Evolutionary conservation across 768 basidiomycete species (phyloP), one percentile per base, ranked within the genome.

Genomic region (Harrya chromipes): DNA sequence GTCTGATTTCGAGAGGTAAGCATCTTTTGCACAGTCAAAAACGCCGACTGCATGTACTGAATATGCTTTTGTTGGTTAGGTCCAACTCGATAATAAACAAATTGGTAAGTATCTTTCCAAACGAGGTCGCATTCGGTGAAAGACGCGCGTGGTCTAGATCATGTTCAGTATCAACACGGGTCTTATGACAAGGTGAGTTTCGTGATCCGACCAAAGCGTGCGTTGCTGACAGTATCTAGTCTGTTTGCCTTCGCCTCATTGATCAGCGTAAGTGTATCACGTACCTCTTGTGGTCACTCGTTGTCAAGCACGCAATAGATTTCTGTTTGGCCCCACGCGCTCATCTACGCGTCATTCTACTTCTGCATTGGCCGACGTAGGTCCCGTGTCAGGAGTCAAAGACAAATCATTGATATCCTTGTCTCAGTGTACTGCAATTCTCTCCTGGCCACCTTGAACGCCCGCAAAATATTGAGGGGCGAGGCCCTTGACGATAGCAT

Each of bases 261-360:
- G 24, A 68, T 82, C 23, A 76, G 77, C 20, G 80, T 77, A 46
- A 20, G 66, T 33, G 17, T 33, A 17, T 41, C 17, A 0, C 2
- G 6, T 44, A 1, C 4, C 14, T 20, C 14, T 21, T n/a, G 27
- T 12, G 13, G 27, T 11, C 20, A 9, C n/a, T n/a, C 10, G 34
- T 21, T 41, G 14, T 41, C 46, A 47, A 52, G 33, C 11, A 19
- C 41, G 17, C 2, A 4, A 31, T 35, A 82, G 80, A 82, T 82
- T 58, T 51, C 68, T 12, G 68, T 71, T 16, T 75, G 75, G 27
- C 74, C 74, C 0, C 33, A 71, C 2, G 76, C 80, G 0, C 79
- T 81, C 67, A 61, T 81, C 46, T 84, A 83, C 51, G 77, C 82
- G 40, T 64, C 72, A 2, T 84, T 83, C 64, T 84, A 78, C 61